phyloP scores from a whole-genome alignment of 768 basidiomycete genomes.

The Guyanaporus albipodus region DNA sequence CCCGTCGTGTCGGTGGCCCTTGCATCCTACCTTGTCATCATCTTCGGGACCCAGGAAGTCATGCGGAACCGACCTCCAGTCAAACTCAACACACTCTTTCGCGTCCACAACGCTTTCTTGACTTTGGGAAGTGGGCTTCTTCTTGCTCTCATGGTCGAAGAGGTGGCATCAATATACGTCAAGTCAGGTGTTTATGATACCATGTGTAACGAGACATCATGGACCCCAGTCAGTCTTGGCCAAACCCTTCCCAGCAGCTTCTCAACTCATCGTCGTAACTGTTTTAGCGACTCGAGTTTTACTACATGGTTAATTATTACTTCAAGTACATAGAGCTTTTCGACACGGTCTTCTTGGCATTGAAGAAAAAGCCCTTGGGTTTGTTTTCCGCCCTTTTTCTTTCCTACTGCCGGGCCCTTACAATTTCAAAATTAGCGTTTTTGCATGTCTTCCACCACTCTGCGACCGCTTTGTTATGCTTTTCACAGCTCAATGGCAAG shows the following conservation, averaged over 20 bases:
- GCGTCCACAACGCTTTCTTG: constrained; percentile 86
- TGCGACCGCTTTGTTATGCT: constrained; percentile 94
- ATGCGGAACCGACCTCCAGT: constrained; percentile 77
- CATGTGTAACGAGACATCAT: constrained; percentile 73
- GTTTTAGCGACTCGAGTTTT: constrained; percentile 81
- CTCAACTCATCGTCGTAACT: constrained; percentile 1
- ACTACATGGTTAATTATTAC: constrained; percentile 99
- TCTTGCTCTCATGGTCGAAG: constrained; percentile 86
- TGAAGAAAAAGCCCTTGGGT: constrained; percentile 99
- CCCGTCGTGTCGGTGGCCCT: constrained; percentile 68
- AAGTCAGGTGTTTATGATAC: constrained; percentile 69
- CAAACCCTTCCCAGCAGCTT: not conserved
- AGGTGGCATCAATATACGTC: constrained; percentile 77
- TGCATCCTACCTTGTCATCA: constrained; percentile 76
- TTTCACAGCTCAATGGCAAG: constrained; percentile 87
- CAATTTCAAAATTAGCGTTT: constrained; percentile 58
- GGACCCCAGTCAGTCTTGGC: constrained; percentile 72
- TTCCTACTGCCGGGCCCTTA: not conserved
- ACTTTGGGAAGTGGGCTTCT: constrained; percentile 81
- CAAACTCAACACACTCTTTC: constrained; percentile 81
- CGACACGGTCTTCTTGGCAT: constrained; percentile 94
- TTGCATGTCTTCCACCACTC: constrained; percentile 99
- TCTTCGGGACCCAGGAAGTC: constrained; percentile 79
- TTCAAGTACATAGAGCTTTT: constrained; percentile 97
- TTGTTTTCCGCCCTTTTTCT: constrained; percentile 26